Percentiles rank a stretch among this genome's conserved stretches.
Conservation (phyloP, 495 filamentous ascomycete genomes). For the Neurospora terricola region DNA sequence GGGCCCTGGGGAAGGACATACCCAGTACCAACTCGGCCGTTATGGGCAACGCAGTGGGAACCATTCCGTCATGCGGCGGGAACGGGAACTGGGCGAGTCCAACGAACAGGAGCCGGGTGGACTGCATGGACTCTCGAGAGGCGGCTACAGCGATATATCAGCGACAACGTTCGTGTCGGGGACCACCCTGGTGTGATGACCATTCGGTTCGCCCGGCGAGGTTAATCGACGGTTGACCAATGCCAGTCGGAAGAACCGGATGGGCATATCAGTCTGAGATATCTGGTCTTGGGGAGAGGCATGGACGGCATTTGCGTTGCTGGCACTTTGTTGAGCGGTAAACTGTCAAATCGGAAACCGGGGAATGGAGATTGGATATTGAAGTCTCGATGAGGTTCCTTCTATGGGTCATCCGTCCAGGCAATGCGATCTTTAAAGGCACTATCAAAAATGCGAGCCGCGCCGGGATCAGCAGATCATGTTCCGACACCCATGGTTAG, state of each 20-base stretch:
- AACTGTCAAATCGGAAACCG: not conserved
- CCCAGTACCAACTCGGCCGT: not conserved
- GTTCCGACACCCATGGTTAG: not conserved
- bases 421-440: not conserved
- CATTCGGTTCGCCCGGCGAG: not conserved
- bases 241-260: not conserved
- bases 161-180: not conserved
- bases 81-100: not conserved
- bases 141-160: not conserved
- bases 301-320: not conserved
- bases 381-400: not conserved
- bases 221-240: not conserved
- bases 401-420: not conserved
- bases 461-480: not conserved
- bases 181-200: not conserved
- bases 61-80: not conserved
- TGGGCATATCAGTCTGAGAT: not conserved
- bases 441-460: not conserved
- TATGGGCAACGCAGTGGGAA: not conserved
- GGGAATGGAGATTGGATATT: not conserved
- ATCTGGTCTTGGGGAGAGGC: not conserved
- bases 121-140: not conserved
- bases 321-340: not conserved
- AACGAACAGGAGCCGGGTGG: not conserved
- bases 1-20: not conserved